These are phyloP conservation scores for Neoboletus brunneissimus DNA, from an alignment of 768 basidiomycete genomes.

Conservation along the genomic window DNA sequence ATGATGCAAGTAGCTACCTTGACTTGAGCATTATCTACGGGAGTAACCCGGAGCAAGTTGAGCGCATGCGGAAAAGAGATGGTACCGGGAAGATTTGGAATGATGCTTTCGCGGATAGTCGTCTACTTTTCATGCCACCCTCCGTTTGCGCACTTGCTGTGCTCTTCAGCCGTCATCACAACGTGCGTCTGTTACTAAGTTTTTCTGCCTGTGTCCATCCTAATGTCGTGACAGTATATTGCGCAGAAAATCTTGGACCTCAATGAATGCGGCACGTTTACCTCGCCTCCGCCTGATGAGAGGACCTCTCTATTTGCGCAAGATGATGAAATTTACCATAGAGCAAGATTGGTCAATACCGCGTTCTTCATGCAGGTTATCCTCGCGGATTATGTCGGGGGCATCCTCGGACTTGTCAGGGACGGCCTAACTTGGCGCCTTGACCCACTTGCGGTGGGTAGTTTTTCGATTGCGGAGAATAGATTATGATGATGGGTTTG, in stretches of 20 bases:
- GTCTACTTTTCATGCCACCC: slow-evolving; percentile 72
- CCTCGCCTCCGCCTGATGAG: slow-evolving; percentile 16
- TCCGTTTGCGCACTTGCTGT: slow-evolving; percentile 64
- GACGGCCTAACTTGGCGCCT: slow-evolving; percentile 67
- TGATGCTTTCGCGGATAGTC: slow-evolving; percentile 67
- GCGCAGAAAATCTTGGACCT: slow-evolving; percentile 64
- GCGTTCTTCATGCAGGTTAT: slow-evolving; percentile 71
- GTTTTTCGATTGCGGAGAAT: neutral
- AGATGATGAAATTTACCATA: slow-evolving; percentile 77
- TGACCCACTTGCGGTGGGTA: slow-evolving; percentile 57
- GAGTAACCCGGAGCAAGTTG: slow-evolving; percentile 43
- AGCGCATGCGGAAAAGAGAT: slow-evolving; percentile 55
- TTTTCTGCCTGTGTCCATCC: neutral
- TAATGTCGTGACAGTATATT: slow-evolving; percentile 49
- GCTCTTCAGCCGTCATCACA: slow-evolving; percentile 71
- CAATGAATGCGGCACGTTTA: slow-evolving; percentile 59
- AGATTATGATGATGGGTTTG: neutral
- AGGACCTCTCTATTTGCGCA: slow-evolving; percentile 38
- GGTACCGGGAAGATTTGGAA: slow-evolving; percentile 65
- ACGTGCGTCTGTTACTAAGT: slow-evolving; percentile 40
- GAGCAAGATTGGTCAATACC: slow-evolving; percentile 70
- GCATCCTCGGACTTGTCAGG: slow-evolving; percentile 65
- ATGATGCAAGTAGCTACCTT: slow-evolving; percentile 69
- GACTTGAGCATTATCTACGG: slow-evolving; percentile 78
- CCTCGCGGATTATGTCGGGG: slow-evolving; percentile 69